Base-by-base conservation (phyloP, 768 basidiomycete species). In the Mycena capillaripes region DNA sequence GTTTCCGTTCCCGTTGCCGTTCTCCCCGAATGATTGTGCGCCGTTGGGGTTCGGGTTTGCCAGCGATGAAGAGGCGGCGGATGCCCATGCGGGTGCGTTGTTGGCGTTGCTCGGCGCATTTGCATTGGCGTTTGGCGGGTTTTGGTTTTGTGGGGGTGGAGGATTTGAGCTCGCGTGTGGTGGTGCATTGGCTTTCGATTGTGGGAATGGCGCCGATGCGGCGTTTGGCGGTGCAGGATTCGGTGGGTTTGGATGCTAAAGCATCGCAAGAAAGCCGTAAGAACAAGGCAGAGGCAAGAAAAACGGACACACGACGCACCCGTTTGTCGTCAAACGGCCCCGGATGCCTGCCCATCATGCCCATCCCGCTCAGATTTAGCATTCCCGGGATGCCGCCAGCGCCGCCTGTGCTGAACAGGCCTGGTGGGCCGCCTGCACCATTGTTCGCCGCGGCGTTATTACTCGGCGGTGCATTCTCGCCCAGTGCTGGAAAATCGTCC, bases 401-500 rank as follows among this genome's bases (percentile, higher is more conserved):
- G 30, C 85, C 81, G 69, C 86, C 87, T 76, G 92, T 92, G 32
- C 91, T 91, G 77, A 94, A 93, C 58, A 95, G 79, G n/a, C 93
- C 93, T 30, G 93, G 93, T n/a, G 93, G 93, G 80, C 50, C 70
- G 11, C 70, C 64, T 91, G 93, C 38, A 84, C 80, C 78, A 60
- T 60, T 78, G 72, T 70, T 72, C 56, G 74, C 57, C 44, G 53
- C 42, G 70, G 76, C 23, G 32, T 77, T 82, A 82, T 17, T 67
- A 52, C 48, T 63, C 69, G 84, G 69, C 73, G 87, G 85, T 69
- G 85, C 82, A 75, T 89, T 91, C 62, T 92, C 93, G 14, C 95
- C 93, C 30, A 97, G 84, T 21, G 95, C 95, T 60, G 95, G 95
- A 80, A 97, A 96, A 84, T 97, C 95, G 75, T 96, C 95, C 46